Conservation (phyloP, 495 filamentous ascomycete species). For the Ramalina intermedia region DNA sequence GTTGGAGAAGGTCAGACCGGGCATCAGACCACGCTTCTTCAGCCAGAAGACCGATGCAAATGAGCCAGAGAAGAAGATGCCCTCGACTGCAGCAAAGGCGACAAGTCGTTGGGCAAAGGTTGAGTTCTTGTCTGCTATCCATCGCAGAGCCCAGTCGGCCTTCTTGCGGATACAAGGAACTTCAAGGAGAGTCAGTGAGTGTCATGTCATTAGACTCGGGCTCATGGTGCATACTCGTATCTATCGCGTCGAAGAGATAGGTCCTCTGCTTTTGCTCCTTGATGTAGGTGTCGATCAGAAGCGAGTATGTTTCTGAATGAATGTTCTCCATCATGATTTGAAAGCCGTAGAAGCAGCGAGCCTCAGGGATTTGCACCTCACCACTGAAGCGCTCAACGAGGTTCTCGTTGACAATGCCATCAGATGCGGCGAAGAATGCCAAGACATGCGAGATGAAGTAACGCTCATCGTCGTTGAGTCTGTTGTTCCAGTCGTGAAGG, state of each 20-base stretch:
- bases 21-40: conserved; percentile 99
- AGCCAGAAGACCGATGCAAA: conserved; percentile 99
- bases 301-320: conserved; percentile 98
- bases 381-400: conserved; percentile 93
- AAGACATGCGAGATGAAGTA: conserved; percentile 98
- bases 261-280: conserved; percentile 93
- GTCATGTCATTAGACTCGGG: not conserved
- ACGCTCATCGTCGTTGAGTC: conserved; percentile 88
- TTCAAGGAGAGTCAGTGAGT: conserved; percentile 26
- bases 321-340: conserved; percentile 99
- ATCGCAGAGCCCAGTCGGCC: conserved; percentile 91
- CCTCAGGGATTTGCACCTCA: conserved; percentile 94
- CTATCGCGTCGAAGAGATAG: conserved; percentile 95
- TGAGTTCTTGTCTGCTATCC: conserved; percentile 84
- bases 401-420: conserved; percentile 99
- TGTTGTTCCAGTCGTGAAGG: conserved; percentile 97
- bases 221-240: conserved; percentile 55
- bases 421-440: conserved; percentile 98
- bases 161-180: conserved; percentile 94
- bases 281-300: conserved; percentile 99
- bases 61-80: conserved; percentile 99
- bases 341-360: conserved; percentile 99
- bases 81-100: conserved; percentile 94
- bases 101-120: conserved; percentile 93
- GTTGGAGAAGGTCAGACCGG: conserved; percentile 96